These are phyloP conservation scores for Hyaloperonospora brassicae DNA, from an alignment of 352 stramenopile genomes.

Conservation along the genomic window DNA sequence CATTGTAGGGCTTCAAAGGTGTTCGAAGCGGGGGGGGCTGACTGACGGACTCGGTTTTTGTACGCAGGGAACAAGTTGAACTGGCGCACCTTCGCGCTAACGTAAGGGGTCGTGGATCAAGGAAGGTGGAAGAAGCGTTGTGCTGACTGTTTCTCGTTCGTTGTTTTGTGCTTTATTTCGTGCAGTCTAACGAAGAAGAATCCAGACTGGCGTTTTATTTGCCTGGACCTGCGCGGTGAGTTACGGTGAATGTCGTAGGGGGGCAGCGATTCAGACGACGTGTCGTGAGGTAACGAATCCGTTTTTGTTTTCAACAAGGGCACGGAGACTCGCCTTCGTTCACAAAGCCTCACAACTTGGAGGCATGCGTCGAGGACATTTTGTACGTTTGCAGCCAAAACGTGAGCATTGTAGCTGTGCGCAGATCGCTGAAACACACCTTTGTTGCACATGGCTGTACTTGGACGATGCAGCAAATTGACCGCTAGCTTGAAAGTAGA, in stretches of 20 bases:
- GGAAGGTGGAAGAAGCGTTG: neutral
- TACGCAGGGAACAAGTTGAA: slow-evolving; percentile 74
- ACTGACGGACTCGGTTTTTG: slow-evolving; percentile 1
- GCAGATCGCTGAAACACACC: neutral
- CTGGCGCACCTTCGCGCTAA: slow-evolving; percentile 74
- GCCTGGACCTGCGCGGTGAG: slow-evolving; percentile 58
- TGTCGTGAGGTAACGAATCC: slow-evolving; percentile 1
- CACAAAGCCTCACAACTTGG: slow-evolving; percentile 45
- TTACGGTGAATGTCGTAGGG: neutral
- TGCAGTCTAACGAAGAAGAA: slow-evolving; percentile 47
- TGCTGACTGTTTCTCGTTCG: neutral
- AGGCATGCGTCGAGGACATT: slow-evolving; percentile 60
- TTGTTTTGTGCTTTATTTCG: neutral
- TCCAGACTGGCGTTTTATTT: slow-evolving; percentile 63
- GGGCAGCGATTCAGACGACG: neutral
- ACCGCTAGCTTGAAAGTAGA: slow-evolving; percentile 41
- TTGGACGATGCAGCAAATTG: slow-evolving; percentile 30
- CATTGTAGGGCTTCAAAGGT: neutral
- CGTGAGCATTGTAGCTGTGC: neutral
- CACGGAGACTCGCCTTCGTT: slow-evolving; percentile 74
- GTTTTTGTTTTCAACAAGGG: slow-evolving; percentile 19
- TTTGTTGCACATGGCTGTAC: neutral
- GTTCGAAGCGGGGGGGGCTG: neutral
- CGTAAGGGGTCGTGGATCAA: slow-evolving; percentile 22
- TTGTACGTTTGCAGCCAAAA: slow-evolving; percentile 31